Conservation (phyloP, 139 green algal species). For the Chlorella sp. region DNA sequence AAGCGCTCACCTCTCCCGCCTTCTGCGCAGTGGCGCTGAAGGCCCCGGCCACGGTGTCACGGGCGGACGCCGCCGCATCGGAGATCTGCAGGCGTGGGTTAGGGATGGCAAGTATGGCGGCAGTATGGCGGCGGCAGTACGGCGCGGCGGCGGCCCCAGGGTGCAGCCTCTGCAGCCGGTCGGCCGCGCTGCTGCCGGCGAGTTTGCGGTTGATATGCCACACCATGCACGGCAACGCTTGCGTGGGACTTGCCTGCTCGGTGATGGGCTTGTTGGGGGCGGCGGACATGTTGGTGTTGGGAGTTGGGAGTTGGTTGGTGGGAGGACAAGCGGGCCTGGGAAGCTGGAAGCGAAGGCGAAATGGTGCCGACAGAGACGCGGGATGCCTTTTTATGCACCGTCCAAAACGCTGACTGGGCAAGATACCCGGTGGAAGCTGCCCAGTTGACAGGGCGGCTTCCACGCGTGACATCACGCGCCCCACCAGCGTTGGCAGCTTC, state of each 20-base stretch:
- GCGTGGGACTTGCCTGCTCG: background rate
- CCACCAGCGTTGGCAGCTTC: background rate
- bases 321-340: background rate
- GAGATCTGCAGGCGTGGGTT: background rate
- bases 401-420: too few species aligned
- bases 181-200: too few species aligned
- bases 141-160: too few species aligned
- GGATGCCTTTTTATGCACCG: too few species aligned
- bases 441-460: too few species aligned
- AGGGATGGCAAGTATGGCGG: background rate
- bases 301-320: background rate
- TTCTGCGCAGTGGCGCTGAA: background rate
- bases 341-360: background rate
- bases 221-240: too few species aligned
- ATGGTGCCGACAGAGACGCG: background rate
- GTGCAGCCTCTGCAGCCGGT: too few species aligned
- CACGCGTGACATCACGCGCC: too few species aligned
- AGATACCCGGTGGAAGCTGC: background rate
- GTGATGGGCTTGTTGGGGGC: slow-evolving; percentile 16
- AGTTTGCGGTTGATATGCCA: too few species aligned
- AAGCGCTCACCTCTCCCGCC: background rate
- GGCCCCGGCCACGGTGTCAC: slow-evolving; percentile 6
- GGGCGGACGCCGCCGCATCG: background rate
- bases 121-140: too few species aligned
- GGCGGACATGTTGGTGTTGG: background rate